A percentile compares a stretch with the other conserved stretches of the same genome.
phyloP scores from a whole-genome alignment of 805 yeast species.

The Starmerella bacillaris region DNA sequence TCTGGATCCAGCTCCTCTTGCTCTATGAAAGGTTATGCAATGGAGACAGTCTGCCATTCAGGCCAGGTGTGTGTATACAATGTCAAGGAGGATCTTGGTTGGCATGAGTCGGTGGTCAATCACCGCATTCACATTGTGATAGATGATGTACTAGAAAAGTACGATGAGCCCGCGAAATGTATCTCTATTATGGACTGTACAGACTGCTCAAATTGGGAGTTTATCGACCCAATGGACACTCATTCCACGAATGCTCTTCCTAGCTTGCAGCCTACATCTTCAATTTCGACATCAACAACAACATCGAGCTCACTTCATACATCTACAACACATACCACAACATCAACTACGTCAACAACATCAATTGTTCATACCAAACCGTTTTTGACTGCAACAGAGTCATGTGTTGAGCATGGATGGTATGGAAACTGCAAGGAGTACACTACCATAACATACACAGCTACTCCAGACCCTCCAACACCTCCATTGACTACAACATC shows the following conservation, averaged over 20 bases:
- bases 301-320: neutral
- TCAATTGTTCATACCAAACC: conserved; percentile 2
- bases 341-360: conserved; percentile 2
- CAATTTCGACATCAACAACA: neutral
- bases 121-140: conserved; percentile 85
- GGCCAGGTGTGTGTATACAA: conserved; percentile 80
- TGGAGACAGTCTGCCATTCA: conserved; percentile 90
- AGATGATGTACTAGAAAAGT: conserved; percentile 52
- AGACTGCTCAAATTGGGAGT: conserved; percentile 84
- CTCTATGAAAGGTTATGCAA: conserved; percentile 83
- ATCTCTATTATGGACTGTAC: conserved; percentile 50
- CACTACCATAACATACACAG: conserved; percentile 5
- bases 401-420: conserved; percentile 4
- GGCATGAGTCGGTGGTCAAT: conserved; percentile 74
- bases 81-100: conserved; percentile 71
- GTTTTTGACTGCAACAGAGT: neutral
- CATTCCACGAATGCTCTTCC: conserved; percentile 1
- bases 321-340: neutral
- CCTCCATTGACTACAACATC: conserved; percentile 1
- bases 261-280: conserved; percentile 1
- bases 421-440: conserved; percentile 16
- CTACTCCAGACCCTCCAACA: neutral
- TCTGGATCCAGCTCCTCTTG: conserved; percentile 84
- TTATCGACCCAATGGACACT: conserved; percentile 25
- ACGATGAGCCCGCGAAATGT: conserved; percentile 66